Base-by-base conservation (phyloP, 2,329 filamentous ascomycete genomes). In the Microcyclosporella mali region DNA sequence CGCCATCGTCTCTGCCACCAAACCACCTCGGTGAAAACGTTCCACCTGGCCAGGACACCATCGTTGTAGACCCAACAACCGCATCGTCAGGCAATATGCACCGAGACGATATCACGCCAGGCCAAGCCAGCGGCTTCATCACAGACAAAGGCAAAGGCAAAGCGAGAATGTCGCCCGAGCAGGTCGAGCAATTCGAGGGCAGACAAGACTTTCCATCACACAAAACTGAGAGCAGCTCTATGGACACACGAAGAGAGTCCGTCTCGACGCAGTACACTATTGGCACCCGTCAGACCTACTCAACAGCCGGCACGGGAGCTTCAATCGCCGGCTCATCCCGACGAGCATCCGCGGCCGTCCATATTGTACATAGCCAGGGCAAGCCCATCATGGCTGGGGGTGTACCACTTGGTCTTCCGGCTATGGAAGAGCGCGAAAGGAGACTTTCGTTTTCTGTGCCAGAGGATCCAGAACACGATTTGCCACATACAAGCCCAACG, bases 1-100 rank as follows among this genome's bases (percentile, higher is more conserved):
- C 4, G 9, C 9, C 21, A 9, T 25, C 9, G 11, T 27, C 37
- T 15, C 35, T 50, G 10, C 47, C 45, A 33, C 50, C 50, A 3
- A 50, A 50, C 18, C 42, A 50, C 19, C 41, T 49, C 9, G 40
- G 45, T 11, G 15, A 14, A 6, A 34, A 52, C 33, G 47, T 50
- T 11, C 47, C 50, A 8, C 15, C 29, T 9, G 49, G 40, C 17
- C 33, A 34, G 4, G 29, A 36, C 30, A n/a, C 15, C 7, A 35
- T 36, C 3, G 25, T 42, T 9, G 33, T 42, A n/a, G 40, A 42
- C 7, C 39, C 39, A 8, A 12, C 39, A 32, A 3, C 27, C 11
- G 16, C 19, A 10, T 4, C 12, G 9, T 10, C 12, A 10, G 6
- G 29, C 21, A 25, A 31, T 14, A 12, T 37, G 6, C 41, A 35